These are phyloP conservation scores for Avena sativa DNA, from an alignment of 176 grass and related monocot genomes.

Conservation along the genomic window DNA sequence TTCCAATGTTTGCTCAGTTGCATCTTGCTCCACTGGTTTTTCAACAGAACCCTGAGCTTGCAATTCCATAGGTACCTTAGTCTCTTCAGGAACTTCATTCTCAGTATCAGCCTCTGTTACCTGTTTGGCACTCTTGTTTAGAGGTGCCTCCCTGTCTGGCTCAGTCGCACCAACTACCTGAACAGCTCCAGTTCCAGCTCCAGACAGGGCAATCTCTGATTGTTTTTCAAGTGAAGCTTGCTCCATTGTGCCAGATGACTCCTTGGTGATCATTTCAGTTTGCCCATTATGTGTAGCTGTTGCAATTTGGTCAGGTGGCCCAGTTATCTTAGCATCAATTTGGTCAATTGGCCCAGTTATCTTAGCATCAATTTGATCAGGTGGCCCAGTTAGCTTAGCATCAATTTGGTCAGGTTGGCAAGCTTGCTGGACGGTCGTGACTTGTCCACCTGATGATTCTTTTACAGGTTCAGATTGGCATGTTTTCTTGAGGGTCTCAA, in stretches of 20 bases:
- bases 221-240: constrained; percentile 1
- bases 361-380: constrained; percentile 34
- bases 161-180: constrained; percentile 4
- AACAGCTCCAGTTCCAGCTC: constrained; percentile 15
- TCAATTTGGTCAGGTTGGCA: constrained; percentile 26
- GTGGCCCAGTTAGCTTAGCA: constrained; percentile 33
- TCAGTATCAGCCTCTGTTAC: neutral
- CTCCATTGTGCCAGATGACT: constrained; percentile 9
- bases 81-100: constrained; percentile 19
- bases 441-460: constrained; percentile 32
- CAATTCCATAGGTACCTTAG: neutral
- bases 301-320: constrained; percentile 7
- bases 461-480: constrained; percentile 39
- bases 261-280: constrained; percentile 29
- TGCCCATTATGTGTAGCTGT: constrained; percentile 20
- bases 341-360: constrained; percentile 32
- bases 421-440: constrained; percentile 31
- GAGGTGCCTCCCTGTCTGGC: constrained; percentile 7
- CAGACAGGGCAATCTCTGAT: neutral
- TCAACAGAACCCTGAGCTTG: constrained; percentile 23
- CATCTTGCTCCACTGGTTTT: constrained; percentile 21
- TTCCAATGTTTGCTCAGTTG: constrained; percentile 35
- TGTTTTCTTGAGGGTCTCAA: constrained; percentile 27
- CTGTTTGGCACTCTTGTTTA: neutral
- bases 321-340: constrained; percentile 26